Base-by-base conservation (phyloP, 257 asterid species). In the Marsdenia floribunda region DNA sequence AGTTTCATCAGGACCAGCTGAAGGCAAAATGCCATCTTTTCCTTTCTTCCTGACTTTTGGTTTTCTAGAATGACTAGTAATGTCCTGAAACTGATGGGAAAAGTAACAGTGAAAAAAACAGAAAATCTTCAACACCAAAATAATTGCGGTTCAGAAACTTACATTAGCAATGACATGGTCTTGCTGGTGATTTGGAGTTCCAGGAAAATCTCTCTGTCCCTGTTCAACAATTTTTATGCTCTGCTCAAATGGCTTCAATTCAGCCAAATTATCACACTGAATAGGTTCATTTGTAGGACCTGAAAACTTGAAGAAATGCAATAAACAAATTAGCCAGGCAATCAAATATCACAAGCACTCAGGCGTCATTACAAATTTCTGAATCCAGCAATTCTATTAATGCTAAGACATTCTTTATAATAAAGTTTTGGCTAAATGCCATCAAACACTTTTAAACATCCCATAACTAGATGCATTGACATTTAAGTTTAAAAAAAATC, bases 291-390 rank as follows among this genome's bases (percentile, higher is more conserved):
- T 85, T 73, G 85, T 78, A 83, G 85, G 87, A 91, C 96, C 98
- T 95, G 98, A 85, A 91, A 89, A 83, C 96, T 90, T 90, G 96
- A 88, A 84, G 81, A 84, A 21, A 72, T 78, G 82, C 82, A 82
- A 79, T 82, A 79, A 82, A 88, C 80, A 13, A 85, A 84, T 87
- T 83, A 89, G 90, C 86, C 85, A 82, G 80, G 79, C 77, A 76
- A 78, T 47, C 38, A 59, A 19, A 26, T 58, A 13, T 22, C 68
- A 38, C 16, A 40, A 68, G 46, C 3, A 44, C 33, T 44, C 46
- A 58, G 6, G 24, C 9, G 52, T 49, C 33, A 0, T 22, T 19
- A 66, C 5, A 38, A 65, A 19, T 19, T 66, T 66, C 29, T 66
- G 6, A 66, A 66, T 18, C 16, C 29, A 66, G 50, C 1, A 19